These are phyloP conservation scores for Rachicladosporium sp. DNA, from an alignment of 2,329 filamentous ascomycete species.

Conservation along the genomic window DNA sequence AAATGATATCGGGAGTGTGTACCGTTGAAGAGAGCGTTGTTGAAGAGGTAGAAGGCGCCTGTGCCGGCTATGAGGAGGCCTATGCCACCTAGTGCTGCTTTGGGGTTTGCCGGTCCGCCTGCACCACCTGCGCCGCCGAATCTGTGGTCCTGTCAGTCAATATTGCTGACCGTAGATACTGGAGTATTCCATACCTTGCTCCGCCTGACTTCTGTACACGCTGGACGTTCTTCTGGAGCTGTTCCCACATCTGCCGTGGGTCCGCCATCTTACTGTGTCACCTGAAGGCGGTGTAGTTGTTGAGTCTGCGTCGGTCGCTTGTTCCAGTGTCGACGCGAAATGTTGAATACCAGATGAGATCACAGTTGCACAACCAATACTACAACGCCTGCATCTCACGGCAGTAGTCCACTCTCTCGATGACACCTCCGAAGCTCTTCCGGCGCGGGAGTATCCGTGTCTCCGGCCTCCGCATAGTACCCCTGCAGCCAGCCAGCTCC, in stretches of 20 bases:
- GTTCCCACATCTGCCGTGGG: slow-evolving; percentile 54
- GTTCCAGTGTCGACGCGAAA: too few species aligned
- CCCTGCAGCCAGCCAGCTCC: too few species aligned
- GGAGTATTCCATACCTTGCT: neutral
- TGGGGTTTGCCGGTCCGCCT: slow-evolving; percentile 32
- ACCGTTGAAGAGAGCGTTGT: slow-evolving; percentile 61
- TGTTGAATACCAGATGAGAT: too few species aligned
- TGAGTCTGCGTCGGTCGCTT: too few species aligned
- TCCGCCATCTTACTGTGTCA: slow-evolving; percentile 28
- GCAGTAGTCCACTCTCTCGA: too few species aligned
- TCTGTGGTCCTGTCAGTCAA: slow-evolving; percentile 14
- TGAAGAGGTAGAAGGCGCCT: slow-evolving; percentile 42
- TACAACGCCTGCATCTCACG: too few species aligned
- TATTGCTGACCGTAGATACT: slow-evolving; percentile 6
- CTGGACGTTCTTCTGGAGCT: slow-evolving; percentile 49
- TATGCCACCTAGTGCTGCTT: slow-evolving; percentile 41
- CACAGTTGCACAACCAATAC: too few species aligned
- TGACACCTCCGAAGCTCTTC: too few species aligned
- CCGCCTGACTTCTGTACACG: slow-evolving; percentile 34
- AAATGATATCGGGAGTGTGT: slow-evolving; percentile 4
- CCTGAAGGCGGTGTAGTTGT: neutral
- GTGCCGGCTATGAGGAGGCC: slow-evolving; percentile 40
- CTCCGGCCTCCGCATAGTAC: too few species aligned
- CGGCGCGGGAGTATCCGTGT: too few species aligned
- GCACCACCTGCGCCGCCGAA: slow-evolving; percentile 39